A percentile compares a stretch with the other conserved stretches of the same genome.
phyloP scores from a whole-genome alignment of 148 eudicot species.

The Fagopyrum tataricum region DNA sequence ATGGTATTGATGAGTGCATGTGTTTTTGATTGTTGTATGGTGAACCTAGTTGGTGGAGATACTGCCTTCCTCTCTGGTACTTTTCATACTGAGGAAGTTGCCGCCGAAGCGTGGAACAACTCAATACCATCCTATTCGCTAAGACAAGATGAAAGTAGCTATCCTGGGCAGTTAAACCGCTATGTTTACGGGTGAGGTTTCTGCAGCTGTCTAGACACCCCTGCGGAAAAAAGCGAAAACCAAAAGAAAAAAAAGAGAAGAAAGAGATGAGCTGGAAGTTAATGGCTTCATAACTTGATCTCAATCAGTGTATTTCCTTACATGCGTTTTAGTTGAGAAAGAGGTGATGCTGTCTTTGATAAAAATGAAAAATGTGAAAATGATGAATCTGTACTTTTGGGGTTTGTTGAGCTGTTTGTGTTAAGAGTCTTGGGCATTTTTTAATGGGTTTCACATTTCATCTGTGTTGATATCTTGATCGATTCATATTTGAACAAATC shows the following conservation, averaged over 20 bases:
- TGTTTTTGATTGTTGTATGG: background rate
- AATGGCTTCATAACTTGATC: background rate
- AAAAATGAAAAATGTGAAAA: background rate
- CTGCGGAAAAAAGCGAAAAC: background rate
- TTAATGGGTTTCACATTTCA: background rate
- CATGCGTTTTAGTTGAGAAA: background rate
- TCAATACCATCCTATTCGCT: conserved; percentile 74
- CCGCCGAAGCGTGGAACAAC: conserved; percentile 87
- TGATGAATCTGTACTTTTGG: background rate
- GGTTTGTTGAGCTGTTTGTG: background rate
- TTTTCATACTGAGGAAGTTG: conserved; percentile 86
- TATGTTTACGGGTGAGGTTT: conserved; percentile 6
- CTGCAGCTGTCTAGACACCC: conserved; percentile 3
- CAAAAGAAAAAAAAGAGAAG: background rate
- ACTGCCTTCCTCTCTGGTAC: conserved; percentile 78
- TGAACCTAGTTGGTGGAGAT: conserved; percentile 75
- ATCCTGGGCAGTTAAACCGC: background rate
- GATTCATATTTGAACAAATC: background rate
- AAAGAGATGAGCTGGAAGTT: background rate
- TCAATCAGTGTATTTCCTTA: background rate
- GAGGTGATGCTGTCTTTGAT: conserved; percentile 4
- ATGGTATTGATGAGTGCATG: background rate
- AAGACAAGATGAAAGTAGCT: background rate
- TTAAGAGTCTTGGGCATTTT: background rate
- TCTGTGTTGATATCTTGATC: background rate